Evolutionary conservation across 345 rosid species (phyloP).

Genomic region (Sonneratia caseolaris): DNA sequence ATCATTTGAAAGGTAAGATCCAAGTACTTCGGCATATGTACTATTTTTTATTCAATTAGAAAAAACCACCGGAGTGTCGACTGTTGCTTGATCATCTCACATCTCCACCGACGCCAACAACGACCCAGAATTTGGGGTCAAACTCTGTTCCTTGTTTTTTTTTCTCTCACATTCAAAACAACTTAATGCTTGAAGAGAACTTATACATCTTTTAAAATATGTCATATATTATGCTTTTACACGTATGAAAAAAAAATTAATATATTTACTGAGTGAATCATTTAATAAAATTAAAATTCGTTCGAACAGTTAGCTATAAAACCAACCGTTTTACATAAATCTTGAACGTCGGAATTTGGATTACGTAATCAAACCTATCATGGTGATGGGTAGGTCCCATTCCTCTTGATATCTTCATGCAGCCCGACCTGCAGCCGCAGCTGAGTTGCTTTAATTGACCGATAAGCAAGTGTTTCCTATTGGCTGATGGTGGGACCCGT

Average conservation of each 20-base stretch:
- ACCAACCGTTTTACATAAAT: no score
- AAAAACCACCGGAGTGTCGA: background rate
- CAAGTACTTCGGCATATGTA: no score
- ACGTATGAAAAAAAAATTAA: no score
- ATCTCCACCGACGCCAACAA: background rate
- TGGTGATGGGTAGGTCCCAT: background rate
- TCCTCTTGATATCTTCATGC: background rate
- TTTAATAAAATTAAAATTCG: no score
- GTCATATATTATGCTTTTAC: no score
- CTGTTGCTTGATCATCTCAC: background rate
- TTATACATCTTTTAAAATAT: no score
- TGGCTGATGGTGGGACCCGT: background rate
- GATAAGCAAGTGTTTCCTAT: background rate
- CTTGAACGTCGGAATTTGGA: no score
- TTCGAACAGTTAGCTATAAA: no score
- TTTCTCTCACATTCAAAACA: background rate
- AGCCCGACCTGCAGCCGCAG: background rate
- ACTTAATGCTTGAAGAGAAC: no score
- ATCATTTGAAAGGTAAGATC: no score
- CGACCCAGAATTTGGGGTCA: slow-evolving; percentile 17
- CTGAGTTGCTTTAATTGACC: background rate
- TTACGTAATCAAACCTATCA: background rate
- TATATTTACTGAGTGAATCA: no score
- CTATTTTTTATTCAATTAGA: background rate
- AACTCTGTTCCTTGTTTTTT: slow-evolving; percentile 16